Evolutionary conservation across 1,284 basidiomycete genomes (phyloP), one percentile per base, ranked within the genome.

Genomic region (Irpex sp.): DNA sequence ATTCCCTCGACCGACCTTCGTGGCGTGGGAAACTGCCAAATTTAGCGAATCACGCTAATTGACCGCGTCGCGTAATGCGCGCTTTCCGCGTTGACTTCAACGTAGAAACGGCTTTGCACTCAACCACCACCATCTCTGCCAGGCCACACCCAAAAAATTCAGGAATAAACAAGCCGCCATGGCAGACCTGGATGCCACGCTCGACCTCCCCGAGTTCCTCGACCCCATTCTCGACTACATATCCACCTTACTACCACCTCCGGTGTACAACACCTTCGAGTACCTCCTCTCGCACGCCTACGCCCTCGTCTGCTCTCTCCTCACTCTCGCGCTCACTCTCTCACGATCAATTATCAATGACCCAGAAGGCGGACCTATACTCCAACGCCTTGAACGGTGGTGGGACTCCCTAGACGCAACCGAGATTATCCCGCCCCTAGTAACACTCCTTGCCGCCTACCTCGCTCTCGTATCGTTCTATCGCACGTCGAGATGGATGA

Each of bases 401-500:
- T 50, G 49, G 49, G 49, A 50, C 49, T 77, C 83, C 66, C 90
- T 88, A 88, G 82, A 89, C 67, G 78, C 81, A 7, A 85, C 91
- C 71, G 82, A 81, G 33, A 71, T 93, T 58, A 68, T 93, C 26
- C 89, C 92, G 5, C 89, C 91, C 0, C 74, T 92, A 69, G 84
- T 93, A 69, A 88, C 83, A 60, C 71, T 93, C 35, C 74, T 93
- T 59, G 81, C 82, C 3, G 87, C 88, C 8, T 93, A 93, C 74
- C 79, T 92, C 66, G 89, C 89, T 1, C 79, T 93, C 19, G 66
- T 86, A 61, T 90, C 85, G 70, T 74, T 91, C 62, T 90, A 92
- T 75, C 85, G 89, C 61, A 91, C 92, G 4, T 86, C 90, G 13
- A 82, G 80, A 19, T 93, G 88, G 86, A 81, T 89, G 69, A 74